Percentiles rank a stretch among this genome's conserved stretches.
phyloP scores from a whole-genome alignment of 257 asterid genomes.

The Solanum dulcamara region DNA sequence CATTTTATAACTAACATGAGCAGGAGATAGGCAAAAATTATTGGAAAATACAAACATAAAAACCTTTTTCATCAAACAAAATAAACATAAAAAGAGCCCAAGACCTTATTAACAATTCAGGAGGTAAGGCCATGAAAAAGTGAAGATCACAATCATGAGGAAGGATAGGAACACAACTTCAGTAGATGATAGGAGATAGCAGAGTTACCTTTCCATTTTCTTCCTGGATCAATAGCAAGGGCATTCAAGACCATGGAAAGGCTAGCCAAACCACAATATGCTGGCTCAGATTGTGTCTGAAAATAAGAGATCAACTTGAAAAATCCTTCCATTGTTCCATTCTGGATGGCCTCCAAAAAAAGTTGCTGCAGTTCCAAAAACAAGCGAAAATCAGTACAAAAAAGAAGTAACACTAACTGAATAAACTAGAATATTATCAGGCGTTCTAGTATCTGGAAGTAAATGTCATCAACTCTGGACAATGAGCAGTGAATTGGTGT shows the following conservation, averaged over 20 bases:
- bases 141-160: not conserved
- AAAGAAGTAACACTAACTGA: not conserved
- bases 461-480: not conserved
- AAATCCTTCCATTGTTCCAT: constrained; percentile 93
- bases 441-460: not conserved
- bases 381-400: not conserved
- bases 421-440: not conserved
- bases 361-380: constrained; percentile 56
- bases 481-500: not conserved
- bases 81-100: not conserved
- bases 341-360: constrained; percentile 76
- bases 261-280: constrained; percentile 98
- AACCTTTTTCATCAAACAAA: not conserved
- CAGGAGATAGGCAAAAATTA: not conserved
- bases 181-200: not conserved
- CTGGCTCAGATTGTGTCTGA: constrained; percentile 99
- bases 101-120: not conserved
- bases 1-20: not conserved
- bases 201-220: constrained; percentile 90
- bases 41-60: not conserved
- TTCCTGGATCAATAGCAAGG: constrained; percentile 92
- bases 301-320: constrained; percentile 88
- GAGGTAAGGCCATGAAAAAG: not conserved
- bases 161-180: not conserved
- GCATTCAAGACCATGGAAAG: constrained; percentile 97